These are phyloP conservation scores for Jaapia argillacea DNA, from an alignment of 768 basidiomycete genomes.

Conservation along the genomic window DNA sequence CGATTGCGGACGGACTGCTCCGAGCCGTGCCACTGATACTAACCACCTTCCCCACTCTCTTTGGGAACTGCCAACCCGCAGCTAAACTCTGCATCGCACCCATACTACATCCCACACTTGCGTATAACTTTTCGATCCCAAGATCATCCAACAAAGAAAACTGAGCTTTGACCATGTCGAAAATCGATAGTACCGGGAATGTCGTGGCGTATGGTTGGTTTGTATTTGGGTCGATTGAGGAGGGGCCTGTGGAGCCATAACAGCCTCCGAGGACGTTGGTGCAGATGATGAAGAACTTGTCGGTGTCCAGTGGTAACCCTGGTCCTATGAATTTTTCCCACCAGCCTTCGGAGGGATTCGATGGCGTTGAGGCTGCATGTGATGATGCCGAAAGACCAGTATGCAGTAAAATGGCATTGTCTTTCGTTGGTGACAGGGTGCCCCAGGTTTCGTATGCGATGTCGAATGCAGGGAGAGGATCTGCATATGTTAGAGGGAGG, in stretches of 20 bases:
- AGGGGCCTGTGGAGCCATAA: constrained; percentile 95
- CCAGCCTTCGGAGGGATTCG: constrained; percentile 84
- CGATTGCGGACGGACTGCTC: constrained; percentile 85
- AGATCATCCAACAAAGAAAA: constrained; percentile 79
- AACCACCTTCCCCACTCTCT: constrained; percentile 81
- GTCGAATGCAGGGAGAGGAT: constrained; percentile 58
- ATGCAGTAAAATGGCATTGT: constrained; percentile 92
- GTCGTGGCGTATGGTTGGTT: constrained; percentile 74
- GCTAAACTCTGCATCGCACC: constrained; percentile 97
- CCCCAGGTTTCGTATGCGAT: constrained; percentile 99
- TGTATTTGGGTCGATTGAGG: constrained; percentile 63
- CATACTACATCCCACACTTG: constrained; percentile 93
- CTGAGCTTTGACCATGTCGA: constrained; percentile 97
- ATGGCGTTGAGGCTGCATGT: constrained; percentile 76
- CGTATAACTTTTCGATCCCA: constrained; percentile 77
- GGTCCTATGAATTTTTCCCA: constrained; percentile 99
- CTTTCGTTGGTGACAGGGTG: constrained; percentile 57
- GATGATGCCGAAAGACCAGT: constrained; percentile 95
- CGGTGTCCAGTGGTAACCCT: constrained; percentile 86
- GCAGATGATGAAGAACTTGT: constrained; percentile 88
- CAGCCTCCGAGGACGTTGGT: constrained; percentile 96
- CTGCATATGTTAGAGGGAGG: constrained; percentile 51
- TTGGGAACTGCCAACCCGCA: constrained; percentile 86
- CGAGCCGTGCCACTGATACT: constrained; percentile 94
- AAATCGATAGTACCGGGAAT: constrained; percentile 88